phyloP scores from a whole-genome alignment of 2,329 filamentous ascomycete species.

The Cercospora citrullina region DNA sequence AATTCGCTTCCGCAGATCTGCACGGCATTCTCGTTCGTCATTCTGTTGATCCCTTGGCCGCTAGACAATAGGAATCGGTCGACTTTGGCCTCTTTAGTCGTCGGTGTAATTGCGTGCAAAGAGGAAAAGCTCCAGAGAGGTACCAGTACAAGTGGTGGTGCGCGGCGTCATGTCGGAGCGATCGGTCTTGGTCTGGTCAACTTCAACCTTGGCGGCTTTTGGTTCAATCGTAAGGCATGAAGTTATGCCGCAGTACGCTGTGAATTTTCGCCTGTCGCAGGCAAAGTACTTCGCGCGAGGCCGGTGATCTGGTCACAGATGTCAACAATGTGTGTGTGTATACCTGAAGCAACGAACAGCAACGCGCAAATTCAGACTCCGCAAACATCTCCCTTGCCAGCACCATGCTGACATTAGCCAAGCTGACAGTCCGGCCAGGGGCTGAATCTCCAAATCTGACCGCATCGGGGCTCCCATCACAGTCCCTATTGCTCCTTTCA shows the following conservation, averaged over 20 bases:
- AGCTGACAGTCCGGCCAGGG: not conserved
- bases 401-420: not conserved
- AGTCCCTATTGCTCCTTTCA: not conserved
- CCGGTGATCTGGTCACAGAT: not conserved
- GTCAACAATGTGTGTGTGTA: not conserved
- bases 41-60: not conserved
- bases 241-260: not conserved
- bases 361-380: not conserved
- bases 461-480: not conserved
- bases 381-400: not conserved
- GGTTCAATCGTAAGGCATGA: not conserved
- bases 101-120: not conserved
- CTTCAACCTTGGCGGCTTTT: not conserved
- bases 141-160: not conserved
- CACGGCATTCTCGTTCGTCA: not conserved
- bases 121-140: slow-evolving; percentile 5
- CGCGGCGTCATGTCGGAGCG: slow-evolving; percentile 2
- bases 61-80: not conserved
- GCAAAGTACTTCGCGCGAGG: not conserved
- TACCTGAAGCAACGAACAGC: not conserved
- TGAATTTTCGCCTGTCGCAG: not conserved
- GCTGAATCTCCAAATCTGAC: not conserved
- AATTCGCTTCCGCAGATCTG: not conserved
- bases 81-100: not conserved
- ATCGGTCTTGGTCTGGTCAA: not conserved